These are phyloP conservation scores for Garcia nutans DNA, from an alignment of 345 rosid species.

Conservation along the genomic window DNA sequence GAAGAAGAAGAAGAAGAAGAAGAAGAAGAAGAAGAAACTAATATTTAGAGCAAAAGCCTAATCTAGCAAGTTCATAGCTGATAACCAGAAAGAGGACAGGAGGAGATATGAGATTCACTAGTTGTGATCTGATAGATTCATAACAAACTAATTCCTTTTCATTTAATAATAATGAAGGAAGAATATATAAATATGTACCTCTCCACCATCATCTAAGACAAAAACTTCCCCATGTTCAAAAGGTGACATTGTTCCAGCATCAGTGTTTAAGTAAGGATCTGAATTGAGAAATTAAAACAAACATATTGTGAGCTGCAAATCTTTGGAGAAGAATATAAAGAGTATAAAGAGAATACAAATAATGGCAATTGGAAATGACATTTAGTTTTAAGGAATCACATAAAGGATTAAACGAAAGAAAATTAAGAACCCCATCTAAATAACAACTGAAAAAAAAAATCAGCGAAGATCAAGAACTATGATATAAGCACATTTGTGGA, in stretches of 20 bases:
- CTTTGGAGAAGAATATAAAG: background rate
- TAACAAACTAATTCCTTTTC: too few relatives aligned
- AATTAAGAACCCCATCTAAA: background rate
- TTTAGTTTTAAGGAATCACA: background rate
- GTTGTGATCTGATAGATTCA: background rate
- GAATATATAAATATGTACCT: conserved; percentile 44
- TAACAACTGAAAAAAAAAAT: background rate
- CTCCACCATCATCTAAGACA: conserved; percentile 97
- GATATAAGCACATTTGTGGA: background rate
- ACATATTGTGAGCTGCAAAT: background rate
- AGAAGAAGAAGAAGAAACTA: background rate
- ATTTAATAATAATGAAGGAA: background rate
- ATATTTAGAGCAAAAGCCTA: background rate
- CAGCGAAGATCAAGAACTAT: background rate
- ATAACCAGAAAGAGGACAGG: background rate
- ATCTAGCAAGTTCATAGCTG: background rate
- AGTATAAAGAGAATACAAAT: background rate
- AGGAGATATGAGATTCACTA: background rate
- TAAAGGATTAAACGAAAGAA: background rate
- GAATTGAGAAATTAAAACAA: conserved; percentile 7
- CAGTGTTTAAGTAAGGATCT: conserved; percentile 97
- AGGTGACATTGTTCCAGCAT: conserved; percentile 99
- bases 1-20: background rate
- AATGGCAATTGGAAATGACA: background rate
- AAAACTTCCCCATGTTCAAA: conserved; percentile 97